Evolutionary conservation across 306 rosid species (phyloP), one percentile per base, ranked within the genome.

Genomic region (Cicer arietinum): DNA sequence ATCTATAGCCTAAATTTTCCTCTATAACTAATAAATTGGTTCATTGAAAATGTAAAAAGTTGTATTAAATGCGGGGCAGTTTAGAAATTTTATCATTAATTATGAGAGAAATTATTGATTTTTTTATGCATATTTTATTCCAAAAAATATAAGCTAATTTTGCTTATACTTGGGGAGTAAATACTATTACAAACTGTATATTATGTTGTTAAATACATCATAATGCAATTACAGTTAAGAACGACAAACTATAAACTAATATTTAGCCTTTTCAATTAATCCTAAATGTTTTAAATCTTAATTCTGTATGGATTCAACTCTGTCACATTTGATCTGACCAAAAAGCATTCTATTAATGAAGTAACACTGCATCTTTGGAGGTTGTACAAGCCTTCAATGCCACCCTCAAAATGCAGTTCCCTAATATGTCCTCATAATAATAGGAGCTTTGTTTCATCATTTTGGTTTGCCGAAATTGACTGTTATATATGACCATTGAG

Each of bases 391-490:
- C 37, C 66, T 67, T 47, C 71, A 11, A 7, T 20, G 13, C 56
- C 22, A 60, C 40, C 75, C 44, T 48, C 60, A 52, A 74, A 41
- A 50, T 80, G 35, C 57, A 9, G 46, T 56, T 71, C 16, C 30
- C 65, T 11, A 56, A 35, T 48, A 22, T 61, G 42, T 47, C 41
- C 60, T 43, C 78, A 51, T 62, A n/a, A n/a, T 22, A 14, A 18
- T 46, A 13, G 50, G 22, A 68, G 45, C 68, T 48, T 8, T 37
- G 35, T 50, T 44, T 74, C 47, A 35, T 44, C 68, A 52, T 69
- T 69, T 39, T 59, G 65, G 17, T 59, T 70, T 13, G 42, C 73
- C 10, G 18, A 64, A 68, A 30, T 75, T 69, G 65, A 68, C 52
- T 44, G 68, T 0, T 54, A 51, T 41, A 50, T 41, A 65, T 35